A percentile compares a stretch with the other conserved stretches of the same genome.
Evolutionary conservation across 352 stramenopile genomes (phyloP).

Genomic region (Phytopythium vexans): DNA sequence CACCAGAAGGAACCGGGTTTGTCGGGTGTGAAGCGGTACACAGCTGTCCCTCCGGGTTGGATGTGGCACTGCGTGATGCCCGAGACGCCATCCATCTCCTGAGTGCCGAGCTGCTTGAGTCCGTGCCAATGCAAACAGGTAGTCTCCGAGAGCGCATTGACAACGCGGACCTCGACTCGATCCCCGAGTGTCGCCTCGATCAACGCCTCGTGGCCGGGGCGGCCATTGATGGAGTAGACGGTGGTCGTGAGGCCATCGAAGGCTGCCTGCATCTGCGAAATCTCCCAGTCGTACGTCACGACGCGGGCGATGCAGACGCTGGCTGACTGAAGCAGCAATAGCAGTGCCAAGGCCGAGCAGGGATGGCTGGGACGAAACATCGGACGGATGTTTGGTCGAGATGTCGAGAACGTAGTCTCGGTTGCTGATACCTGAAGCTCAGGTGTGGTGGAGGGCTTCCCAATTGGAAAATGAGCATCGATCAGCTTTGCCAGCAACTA

Average conservation of each 20-base stretch:
- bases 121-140: slow-evolving; percentile 35
- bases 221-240: slow-evolving; percentile 27
- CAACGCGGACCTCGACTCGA: slow-evolving; percentile 17
- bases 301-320: slow-evolving; percentile 8
- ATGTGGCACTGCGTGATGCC: slow-evolving; percentile 34
- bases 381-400: no score
- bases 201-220: slow-evolving; percentile 15
- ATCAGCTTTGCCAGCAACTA: no score
- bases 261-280: slow-evolving; percentile 14
- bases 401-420: no score
- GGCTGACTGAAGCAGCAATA: no score
- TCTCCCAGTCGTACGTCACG: slow-evolving; percentile 25
- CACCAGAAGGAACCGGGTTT: slow-evolving; percentile 37
- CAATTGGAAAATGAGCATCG: no score
- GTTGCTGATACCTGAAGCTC: no score
- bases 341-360: no score
- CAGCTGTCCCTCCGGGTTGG: slow-evolving; percentile 10
- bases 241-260: slow-evolving; percentile 19
- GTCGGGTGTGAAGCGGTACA: slow-evolving; percentile 25
- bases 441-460: no score
- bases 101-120: slow-evolving; percentile 21
- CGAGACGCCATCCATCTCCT: slow-evolving; percentile 33
- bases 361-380: no score
- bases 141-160: slow-evolving; percentile 18
- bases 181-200: slow-evolving; percentile 22